Base-by-base conservation (phyloP, 257 asterid species). In the Solanum chaucha region DNA sequence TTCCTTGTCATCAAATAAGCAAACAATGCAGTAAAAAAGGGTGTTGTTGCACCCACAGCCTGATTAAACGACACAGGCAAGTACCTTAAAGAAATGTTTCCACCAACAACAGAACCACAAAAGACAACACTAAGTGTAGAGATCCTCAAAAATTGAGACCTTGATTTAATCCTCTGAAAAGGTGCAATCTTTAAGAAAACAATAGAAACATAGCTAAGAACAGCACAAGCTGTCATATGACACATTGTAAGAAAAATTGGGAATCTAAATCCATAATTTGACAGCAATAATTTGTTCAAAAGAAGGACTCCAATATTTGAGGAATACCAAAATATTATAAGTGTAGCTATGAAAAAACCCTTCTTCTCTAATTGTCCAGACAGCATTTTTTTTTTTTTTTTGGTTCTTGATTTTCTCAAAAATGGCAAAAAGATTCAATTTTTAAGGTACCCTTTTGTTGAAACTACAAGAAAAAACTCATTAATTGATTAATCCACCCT, bases 21-120 rank as follows among this genome's bases (percentile, higher is more conserved):
- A 59, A 95, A 95, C 7, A 95, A 91, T 1, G 98, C 98, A 2
- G 98, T 95, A 87, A 95, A 94, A 85, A 95, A 95, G 2, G 98
- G 98, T 35, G 98, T 94, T 19, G 98, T 95, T 40, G 98, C 98
- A 46, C 98, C 98, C 30, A 95, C 93, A 32, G 98, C 98, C 92
- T 95, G 97, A 78, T 94, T 95, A 28, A 95, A 95, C 72, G 95
- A 93, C 68, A 95, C 93, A 3, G 98, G 98, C 88, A 95, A 87
- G 87, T 92, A 94, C 92, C 93, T 90, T 17, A 95, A 93, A 46
- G 98, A 94, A 11, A 94, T 88, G 75, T 95, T 95, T n/a, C 98
- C 98, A 87, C 98, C 93, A 5, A 95, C 98, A 34, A 95, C 98
- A 24, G 98, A 95, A 4, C 92, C 97, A 86, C 98, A 95, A 91